Percentiles rank a stretch among this genome's conserved stretches.
Conservation (phyloP, 768 basidiomycete species). For the Candolleomyces eurysporus region DNA sequence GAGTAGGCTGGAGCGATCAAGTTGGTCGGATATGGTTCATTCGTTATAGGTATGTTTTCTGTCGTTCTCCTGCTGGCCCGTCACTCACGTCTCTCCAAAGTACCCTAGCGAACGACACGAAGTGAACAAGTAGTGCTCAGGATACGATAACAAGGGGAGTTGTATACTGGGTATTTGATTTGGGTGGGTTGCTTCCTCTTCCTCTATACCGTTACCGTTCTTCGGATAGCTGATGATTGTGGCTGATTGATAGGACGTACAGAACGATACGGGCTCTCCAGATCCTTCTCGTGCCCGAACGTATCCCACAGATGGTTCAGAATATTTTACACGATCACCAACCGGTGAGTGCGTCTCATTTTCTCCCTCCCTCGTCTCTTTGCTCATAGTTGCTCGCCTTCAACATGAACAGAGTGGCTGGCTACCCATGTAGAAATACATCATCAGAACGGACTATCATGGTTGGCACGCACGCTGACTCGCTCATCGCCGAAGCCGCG, state of each 20-base stretch:
- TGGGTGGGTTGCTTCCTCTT: constrained; percentile 52
- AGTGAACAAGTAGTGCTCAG: constrained; percentile 69
- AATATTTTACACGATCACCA: constrained; percentile 77
- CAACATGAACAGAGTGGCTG: constrained; percentile 55
- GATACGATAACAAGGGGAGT: constrained; percentile 66
- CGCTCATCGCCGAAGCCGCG: constrained; percentile 51
- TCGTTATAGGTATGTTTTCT: constrained; percentile 46
- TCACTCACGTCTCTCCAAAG: constrained; percentile 29
- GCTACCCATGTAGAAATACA: constrained; percentile 91
- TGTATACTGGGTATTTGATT: constrained; percentile 79
- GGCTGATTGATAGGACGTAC: constrained; percentile 53
- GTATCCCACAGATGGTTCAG: constrained; percentile 70
- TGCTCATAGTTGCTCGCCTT: constrained; percentile 9
- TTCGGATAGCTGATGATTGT: too few relatives aligned
- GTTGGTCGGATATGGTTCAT: constrained; percentile 63
- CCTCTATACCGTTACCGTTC: constrained; percentile 19
- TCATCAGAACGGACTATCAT: constrained; percentile 87
- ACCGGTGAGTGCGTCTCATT: constrained; percentile 39
- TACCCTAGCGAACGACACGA: constrained; percentile 79
- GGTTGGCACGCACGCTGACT: constrained; percentile 77
- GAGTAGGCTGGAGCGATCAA: constrained; percentile 37
- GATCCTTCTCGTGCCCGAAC: constrained; percentile 72
- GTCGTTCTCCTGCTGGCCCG: background rate
- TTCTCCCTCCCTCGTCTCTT: background rate
- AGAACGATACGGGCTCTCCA: constrained; percentile 80